phyloP scores from a whole-genome alignment of 306 rosid genomes.

The Inga laurina region DNA sequence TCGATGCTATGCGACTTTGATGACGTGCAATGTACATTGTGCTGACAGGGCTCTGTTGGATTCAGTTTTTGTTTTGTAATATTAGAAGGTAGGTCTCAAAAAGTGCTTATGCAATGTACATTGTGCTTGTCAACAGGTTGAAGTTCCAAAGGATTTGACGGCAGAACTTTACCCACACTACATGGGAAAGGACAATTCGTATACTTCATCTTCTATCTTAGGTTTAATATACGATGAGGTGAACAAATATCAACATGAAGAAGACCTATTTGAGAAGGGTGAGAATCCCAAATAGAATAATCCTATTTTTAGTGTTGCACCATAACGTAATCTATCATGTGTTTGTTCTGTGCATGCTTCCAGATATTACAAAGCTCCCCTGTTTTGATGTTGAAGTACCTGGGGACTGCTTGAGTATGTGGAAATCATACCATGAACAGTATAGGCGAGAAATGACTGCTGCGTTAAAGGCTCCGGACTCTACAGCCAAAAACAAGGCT shows the following conservation, averaged over 20 bases:
- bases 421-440: constrained; percentile 35
- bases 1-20: too few species aligned
- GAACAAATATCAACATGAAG: constrained; percentile 35
- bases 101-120: constrained; percentile 5
- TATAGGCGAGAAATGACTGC: constrained; percentile 48
- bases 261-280: constrained; percentile 45
- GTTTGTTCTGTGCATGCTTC: constrained; percentile 20
- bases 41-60: too few species aligned
- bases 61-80: not conserved
- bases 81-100: not conserved
- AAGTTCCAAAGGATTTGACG: constrained; percentile 51
- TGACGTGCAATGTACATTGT: not conserved
- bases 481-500: constrained; percentile 31
- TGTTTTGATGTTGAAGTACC: constrained; percentile 63
- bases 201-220: constrained; percentile 61
- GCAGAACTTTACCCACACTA: constrained; percentile 61
- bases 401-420: constrained; percentile 24
- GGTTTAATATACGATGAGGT: constrained; percentile 70
- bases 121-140: constrained; percentile 41
- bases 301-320: not conserved
- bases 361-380: constrained; percentile 60
- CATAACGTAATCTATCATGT: not conserved
- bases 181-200: constrained; percentile 51
- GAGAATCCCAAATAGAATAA: constrained; percentile 1
- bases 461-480: constrained; percentile 13